Percentiles rank a stretch among this genome's conserved stretches.
These are phyloP conservation scores for Urochloa ruziziensis DNA, from an alignment of 176 grass and related monocot species.

Conservation along the genomic window DNA sequence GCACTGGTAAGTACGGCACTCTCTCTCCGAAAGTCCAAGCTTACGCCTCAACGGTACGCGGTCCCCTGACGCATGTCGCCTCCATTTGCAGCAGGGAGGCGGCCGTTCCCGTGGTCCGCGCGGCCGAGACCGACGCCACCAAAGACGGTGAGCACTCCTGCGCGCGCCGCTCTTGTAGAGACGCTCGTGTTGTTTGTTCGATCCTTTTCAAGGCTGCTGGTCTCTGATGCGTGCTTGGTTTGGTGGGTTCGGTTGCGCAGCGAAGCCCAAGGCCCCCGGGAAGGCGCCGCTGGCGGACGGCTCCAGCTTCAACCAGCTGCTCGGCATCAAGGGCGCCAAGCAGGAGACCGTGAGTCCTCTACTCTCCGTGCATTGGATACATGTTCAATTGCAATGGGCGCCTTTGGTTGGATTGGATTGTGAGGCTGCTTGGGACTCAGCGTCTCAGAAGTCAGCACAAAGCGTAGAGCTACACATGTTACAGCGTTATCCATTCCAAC, in stretches of 20 bases:
- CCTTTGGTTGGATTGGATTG: neutral
- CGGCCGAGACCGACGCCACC: constrained; percentile 51
- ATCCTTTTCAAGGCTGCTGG: neutral
- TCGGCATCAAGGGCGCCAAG: constrained; percentile 92
- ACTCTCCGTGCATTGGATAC: neutral
- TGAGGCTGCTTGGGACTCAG: too few relatives aligned
- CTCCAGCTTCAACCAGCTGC: constrained; percentile 94
- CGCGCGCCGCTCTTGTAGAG: neutral
- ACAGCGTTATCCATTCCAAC: neutral
- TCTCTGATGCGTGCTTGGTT: neutral
- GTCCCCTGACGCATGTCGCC: neutral
- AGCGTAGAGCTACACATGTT: neutral
- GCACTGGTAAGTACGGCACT: neutral
- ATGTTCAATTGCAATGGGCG: neutral
- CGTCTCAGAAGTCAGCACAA: too few relatives aligned
- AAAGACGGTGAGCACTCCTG: constrained; percentile 45
- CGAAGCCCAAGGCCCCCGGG: constrained; percentile 48
- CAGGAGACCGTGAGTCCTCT: constrained; percentile 61
- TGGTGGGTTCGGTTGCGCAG: constrained; percentile 31
- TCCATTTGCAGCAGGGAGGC: constrained; percentile 47
- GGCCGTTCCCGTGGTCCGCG: constrained; percentile 39
- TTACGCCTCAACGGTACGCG: neutral
- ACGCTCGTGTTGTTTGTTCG: neutral
- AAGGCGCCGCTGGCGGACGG: constrained; percentile 59
- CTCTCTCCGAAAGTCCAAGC: neutral